A percentile compares a stretch with the other conserved stretches of the same genome.
Conservation (phyloP, 148 eudicot species). For the Arctostaphylos glauca region DNA sequence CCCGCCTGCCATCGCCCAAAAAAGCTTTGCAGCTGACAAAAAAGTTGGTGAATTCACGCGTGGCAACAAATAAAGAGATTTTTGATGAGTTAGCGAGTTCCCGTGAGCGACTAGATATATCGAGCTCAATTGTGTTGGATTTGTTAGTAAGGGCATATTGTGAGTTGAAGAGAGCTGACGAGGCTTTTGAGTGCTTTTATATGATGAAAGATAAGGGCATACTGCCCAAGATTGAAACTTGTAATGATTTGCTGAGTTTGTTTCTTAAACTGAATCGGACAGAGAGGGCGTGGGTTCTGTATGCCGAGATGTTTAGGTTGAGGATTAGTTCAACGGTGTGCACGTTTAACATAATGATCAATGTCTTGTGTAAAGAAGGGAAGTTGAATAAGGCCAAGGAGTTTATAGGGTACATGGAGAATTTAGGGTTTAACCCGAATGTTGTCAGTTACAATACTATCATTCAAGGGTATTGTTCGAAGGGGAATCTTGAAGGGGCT, state of each 20-base stretch:
- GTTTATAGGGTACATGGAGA: slow-evolving; percentile 55
- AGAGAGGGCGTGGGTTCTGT: slow-evolving; percentile 56
- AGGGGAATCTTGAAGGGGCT: slow-evolving; percentile 55
- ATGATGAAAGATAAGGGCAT: slow-evolving; percentile 49
- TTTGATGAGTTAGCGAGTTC: slow-evolving; percentile 39
- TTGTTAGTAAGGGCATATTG: slow-evolving; percentile 49
- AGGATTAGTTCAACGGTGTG: slow-evolving; percentile 45
- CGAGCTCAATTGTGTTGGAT: slow-evolving; percentile 44
- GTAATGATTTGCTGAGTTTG: slow-evolving; percentile 56
- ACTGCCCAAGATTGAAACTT: slow-evolving; percentile 51
- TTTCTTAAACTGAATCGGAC: slow-evolving; percentile 44
- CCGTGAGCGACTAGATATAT: slow-evolving; percentile 28
- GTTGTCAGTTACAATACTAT: slow-evolving; percentile 66
- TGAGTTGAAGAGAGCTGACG: slow-evolving; percentile 44
- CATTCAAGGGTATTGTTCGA: slow-evolving; percentile 55
- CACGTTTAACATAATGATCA: slow-evolving; percentile 79
- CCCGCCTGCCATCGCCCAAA: slow-evolving; percentile 39
- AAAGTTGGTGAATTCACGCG: slow-evolving; percentile 18
- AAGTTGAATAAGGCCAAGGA: slow-evolving; percentile 64
- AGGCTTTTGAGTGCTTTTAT: slow-evolving; percentile 47
- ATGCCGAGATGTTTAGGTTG: slow-evolving; percentile 68
- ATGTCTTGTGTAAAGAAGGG: slow-evolving; percentile 71
- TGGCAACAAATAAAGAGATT: slow-evolving; percentile 18
- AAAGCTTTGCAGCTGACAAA: slow-evolving; percentile 36
- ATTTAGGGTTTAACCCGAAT: slow-evolving; percentile 53